A percentile compares a stretch with the other conserved stretches of the same genome.
These are phyloP conservation scores for Fusarium succisae DNA, from an alignment of 2,329 filamentous ascomycete genomes.

Conservation along the genomic window DNA sequence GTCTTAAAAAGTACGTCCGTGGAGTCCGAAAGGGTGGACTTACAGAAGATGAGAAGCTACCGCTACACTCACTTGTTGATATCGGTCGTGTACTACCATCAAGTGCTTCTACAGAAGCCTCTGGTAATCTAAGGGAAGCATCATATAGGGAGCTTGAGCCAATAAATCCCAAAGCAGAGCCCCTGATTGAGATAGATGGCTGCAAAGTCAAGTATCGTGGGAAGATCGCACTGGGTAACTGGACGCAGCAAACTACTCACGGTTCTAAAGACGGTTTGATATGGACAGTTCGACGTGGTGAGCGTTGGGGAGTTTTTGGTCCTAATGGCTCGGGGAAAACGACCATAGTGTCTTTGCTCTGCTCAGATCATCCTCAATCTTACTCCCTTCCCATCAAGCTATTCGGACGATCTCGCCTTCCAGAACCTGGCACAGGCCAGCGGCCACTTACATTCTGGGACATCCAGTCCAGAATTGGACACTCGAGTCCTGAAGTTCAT, in stretches of 20 bases:
- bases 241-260: conserved; percentile 68
- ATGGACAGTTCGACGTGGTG: conserved; percentile 84
- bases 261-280: conserved; percentile 70
- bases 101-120: conserved; percentile 25
- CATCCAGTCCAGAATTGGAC: conserved; percentile 87
- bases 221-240: conserved; percentile 82
- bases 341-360: conserved; percentile 89
- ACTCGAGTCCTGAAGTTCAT: conserved; percentile 94
- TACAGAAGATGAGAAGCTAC: conserved; percentile 58
- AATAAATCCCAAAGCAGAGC: conserved; percentile 61
- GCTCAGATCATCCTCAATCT: conserved; percentile 93
- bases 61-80: conserved; percentile 59
- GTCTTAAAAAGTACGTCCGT: conserved; percentile 59
- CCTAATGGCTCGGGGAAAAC: conserved; percentile 97
- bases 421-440: conserved; percentile 71
- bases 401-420: conserved; percentile 84
- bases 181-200: conserved; percentile 86
- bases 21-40: conserved; percentile 56
- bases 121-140: conserved; percentile 1
- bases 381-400: conserved; percentile 89
- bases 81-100: conserved; percentile 57
- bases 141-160: conserved; percentile 34
- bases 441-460: conserved; percentile 91
- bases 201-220: conserved; percentile 83
- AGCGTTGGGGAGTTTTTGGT: conserved; percentile 92